phyloP scores from a whole-genome alignment of 2,329 filamentous ascomycete species.

The Arthrinium puccinioides region DNA sequence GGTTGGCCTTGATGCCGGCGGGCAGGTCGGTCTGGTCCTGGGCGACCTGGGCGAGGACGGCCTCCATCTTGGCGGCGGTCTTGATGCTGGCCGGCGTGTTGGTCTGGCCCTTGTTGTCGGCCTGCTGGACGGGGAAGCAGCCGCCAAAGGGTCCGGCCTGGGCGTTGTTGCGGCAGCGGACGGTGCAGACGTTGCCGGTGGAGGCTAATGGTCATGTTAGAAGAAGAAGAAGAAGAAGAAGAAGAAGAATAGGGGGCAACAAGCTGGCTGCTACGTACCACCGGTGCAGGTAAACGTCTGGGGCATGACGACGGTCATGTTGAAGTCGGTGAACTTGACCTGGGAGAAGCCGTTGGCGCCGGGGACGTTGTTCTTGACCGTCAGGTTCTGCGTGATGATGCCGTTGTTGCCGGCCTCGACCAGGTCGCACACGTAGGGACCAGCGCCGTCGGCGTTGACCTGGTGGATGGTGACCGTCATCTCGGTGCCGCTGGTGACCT shows the following conservation, averaged over 20 bases:
- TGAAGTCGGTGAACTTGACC: constrained; percentile 47
- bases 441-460: constrained; percentile 46
- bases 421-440: constrained; percentile 47
- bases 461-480: constrained; percentile 45
- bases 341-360: constrained; percentile 51
- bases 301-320: constrained; percentile 48
- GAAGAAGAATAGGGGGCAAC: background rate
- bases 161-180: constrained; percentile 53
- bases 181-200: constrained; percentile 51
- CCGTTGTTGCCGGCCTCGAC: constrained; percentile 37
- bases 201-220: constrained; percentile 28
- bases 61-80: constrained; percentile 37
- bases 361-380: constrained; percentile 52
- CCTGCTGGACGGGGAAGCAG: constrained; percentile 51
- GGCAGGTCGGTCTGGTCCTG: constrained; percentile 44
- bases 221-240: background rate
- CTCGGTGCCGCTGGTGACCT: constrained; percentile 36
- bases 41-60: constrained; percentile 38
- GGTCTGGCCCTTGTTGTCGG: constrained; percentile 30
- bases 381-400: constrained; percentile 37
- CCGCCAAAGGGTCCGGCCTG: constrained; percentile 50
- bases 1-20: constrained; percentile 36
- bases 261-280: constrained; percentile 27
- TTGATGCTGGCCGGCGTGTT: constrained; percentile 38
- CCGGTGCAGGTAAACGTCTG: constrained; percentile 40